Evolutionary conservation across 208 protist species (phyloP), one percentile per base, ranked within the genome.

Genomic region (Trichomonas tenax): DNA sequence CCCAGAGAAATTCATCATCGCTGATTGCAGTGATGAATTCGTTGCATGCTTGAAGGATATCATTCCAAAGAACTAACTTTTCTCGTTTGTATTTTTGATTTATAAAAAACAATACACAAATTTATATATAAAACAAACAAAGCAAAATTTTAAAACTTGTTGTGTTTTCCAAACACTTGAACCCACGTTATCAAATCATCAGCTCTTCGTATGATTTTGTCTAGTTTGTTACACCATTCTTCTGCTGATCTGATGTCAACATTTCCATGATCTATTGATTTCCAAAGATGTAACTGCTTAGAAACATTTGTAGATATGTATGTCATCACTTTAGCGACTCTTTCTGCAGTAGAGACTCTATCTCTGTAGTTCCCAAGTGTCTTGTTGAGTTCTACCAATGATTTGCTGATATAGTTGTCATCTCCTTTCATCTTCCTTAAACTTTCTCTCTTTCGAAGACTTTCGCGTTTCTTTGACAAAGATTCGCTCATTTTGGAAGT

Each of bases 1-100:
- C 31, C 86, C 86, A 51, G 86, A 93, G 8, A 93, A 93, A 38
- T 93, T 93, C 44, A 15, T 93, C 1, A 93, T 93, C 44, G 45
- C 44, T 17, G 86, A 93, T 26, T 23, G 26, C 17, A 26, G 26
- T 15, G 4, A 34, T 34, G 86, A 93, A 93, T 93, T 93, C 15
- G 86, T 48, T 48, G 44, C 21, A 38, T 93, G 40, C 31, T 40
- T 93, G 23, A 44, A 93, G n/a, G 86, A 93, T 49, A 93, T 93
- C 17, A 41, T 93, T 93, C 86, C 86, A 34, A 93, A 93, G 82
- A 40, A 89, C 26, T 89, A 89, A 89, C 26, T 51, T n/a, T n/a
- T n/a, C n/a, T n/a, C n/a, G n/a, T n/a, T n/a, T n/a, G n/a, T n/a
- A n/a, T n/a, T n/a, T n/a, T n/a, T n/a, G n/a, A n/a, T n/a, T n/a